A percentile compares a stretch with the other conserved stretches of the same genome.
Conservation (phyloP, 106 monocot species). For the Dioscorea alata region DNA sequence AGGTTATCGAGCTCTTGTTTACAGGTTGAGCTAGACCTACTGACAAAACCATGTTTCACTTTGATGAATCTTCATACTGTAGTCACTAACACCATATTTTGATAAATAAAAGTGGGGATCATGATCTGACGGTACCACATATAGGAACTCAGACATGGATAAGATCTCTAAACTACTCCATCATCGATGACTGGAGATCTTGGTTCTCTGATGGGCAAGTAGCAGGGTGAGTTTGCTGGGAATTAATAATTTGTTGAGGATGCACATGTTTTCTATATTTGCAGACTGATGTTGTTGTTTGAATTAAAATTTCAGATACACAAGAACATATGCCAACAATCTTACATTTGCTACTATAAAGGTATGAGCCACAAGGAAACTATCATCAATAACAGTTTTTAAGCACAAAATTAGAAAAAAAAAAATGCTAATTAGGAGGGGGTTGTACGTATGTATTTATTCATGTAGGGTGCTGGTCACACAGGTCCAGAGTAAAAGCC, state of each 20-base stretch:
- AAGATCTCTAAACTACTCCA: conserved; percentile 33
- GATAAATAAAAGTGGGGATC: conserved; percentile 29
- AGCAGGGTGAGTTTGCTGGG: conserved; percentile 23
- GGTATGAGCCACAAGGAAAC: not conserved
- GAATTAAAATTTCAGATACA: no score
- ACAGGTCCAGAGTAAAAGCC: conserved; percentile 45
- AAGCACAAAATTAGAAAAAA: no score
- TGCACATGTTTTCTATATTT: no score
- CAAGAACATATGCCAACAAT: conserved; percentile 21
- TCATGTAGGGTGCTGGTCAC: conserved; percentile 56
- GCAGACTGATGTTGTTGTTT: no score
- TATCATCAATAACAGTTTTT: no score
- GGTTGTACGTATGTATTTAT: not conserved
- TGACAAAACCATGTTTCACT: not conserved
- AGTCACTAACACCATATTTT: not conserved
- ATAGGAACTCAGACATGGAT: conserved; percentile 46
- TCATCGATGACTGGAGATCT: conserved; percentile 44
- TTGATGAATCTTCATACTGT: not conserved
- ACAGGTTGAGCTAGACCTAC: conserved; percentile 19
- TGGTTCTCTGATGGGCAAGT: conserved; percentile 37
- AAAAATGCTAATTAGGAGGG: no score
- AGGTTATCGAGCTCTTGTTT: conserved; percentile 51
- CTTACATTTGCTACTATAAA: conserved; percentile 25
- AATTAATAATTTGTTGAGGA: no score
- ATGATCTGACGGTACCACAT: conserved; percentile 36